Evolutionary conservation across 805 yeast species (phyloP).

Genomic region (Barnettozyma wickerhamii): DNA sequence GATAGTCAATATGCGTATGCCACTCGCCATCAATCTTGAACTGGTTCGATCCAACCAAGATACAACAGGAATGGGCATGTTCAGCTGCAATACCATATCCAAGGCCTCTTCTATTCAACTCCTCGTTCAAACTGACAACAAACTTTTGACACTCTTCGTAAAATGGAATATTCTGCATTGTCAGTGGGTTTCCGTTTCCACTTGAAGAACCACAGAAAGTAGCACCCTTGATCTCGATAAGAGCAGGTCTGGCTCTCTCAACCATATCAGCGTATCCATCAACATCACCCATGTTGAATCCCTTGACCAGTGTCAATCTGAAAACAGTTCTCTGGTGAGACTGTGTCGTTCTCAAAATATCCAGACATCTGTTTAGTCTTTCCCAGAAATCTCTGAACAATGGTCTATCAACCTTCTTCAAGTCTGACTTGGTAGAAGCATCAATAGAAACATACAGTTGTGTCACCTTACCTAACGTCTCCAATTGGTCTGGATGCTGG

Average conservation of each 20-base stretch:
- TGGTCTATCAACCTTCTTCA: constrained; percentile 85
- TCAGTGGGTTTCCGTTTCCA: constrained; percentile 81
- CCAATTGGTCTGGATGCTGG: constrained; percentile 86
- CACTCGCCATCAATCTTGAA: constrained; percentile 70
- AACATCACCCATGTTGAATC: constrained; percentile 81
- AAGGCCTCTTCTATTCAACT: constrained; percentile 61
- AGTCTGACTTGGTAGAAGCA: constrained; percentile 80
- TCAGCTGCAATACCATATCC: constrained; percentile 87
- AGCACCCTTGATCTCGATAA: constrained; percentile 91
- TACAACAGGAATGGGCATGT: constrained; percentile 93
- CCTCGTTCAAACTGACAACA: constrained; percentile 58
- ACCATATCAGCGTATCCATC: constrained; percentile 85
- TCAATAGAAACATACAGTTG: constrained; percentile 91
- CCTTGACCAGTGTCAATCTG: constrained; percentile 86
- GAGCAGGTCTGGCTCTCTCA: constrained; percentile 74
- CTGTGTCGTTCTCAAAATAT: constrained; percentile 69
- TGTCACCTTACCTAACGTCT: constrained; percentile 68
- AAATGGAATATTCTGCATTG: constrained; percentile 94
- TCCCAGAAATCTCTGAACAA: constrained; percentile 92
- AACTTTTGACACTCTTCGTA: constrained; percentile 84
- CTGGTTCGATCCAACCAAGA: constrained; percentile 70
- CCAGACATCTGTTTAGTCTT: constrained; percentile 73
- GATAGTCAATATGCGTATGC: constrained; percentile 88
- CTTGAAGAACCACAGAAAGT: constrained; percentile 89
- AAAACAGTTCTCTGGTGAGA: constrained; percentile 85